Conservation (phyloP, 345 rosid species). For the Citropsis articulata region DNA sequence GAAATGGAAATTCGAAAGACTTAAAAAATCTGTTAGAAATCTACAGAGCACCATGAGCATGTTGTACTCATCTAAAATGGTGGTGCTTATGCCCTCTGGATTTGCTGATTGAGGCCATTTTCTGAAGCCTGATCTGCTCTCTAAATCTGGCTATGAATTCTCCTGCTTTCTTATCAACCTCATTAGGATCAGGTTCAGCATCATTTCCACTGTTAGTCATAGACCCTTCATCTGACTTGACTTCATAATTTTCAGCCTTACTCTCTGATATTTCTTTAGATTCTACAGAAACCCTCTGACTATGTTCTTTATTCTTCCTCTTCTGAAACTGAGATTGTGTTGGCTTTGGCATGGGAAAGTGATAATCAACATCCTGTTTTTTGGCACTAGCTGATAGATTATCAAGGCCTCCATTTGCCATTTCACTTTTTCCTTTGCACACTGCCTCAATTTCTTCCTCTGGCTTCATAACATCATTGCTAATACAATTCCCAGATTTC, state of each 20-base stretch:
- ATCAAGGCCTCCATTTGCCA: conserved; percentile 14
- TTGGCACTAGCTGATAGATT: conserved; percentile 9
- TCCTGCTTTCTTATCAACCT: conserved; percentile 90
- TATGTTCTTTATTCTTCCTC: conserved; percentile 17
- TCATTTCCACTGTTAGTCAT: conserved; percentile 26
- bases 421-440: conserved; percentile 17
- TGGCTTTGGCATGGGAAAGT: conserved; percentile 1
- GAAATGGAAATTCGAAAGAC: conserved; percentile 4
- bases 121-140: conserved; percentile 87
- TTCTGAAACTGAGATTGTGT: conserved; percentile 11
- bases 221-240: conserved; percentile 30
- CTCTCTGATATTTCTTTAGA: conserved; percentile 22
- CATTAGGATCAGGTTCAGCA: conserved; percentile 41
- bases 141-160: conserved; percentile 92
- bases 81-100: conserved; percentile 43
- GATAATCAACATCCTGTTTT: conserved; percentile 20
- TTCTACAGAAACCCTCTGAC: conserved; percentile 11
- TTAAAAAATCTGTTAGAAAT: background rate
- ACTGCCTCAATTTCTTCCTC: conserved; percentile 18
- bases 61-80: conserved; percentile 32
- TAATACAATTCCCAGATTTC: conserved; percentile 20
- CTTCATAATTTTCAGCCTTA: conserved; percentile 25
- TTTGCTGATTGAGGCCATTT: conserved; percentile 51
- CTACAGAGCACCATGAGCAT: background rate
- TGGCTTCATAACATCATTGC: conserved; percentile 13